Conservation (phyloP, 345 rosid genomes). For the Gossypium longicalyx region DNA sequence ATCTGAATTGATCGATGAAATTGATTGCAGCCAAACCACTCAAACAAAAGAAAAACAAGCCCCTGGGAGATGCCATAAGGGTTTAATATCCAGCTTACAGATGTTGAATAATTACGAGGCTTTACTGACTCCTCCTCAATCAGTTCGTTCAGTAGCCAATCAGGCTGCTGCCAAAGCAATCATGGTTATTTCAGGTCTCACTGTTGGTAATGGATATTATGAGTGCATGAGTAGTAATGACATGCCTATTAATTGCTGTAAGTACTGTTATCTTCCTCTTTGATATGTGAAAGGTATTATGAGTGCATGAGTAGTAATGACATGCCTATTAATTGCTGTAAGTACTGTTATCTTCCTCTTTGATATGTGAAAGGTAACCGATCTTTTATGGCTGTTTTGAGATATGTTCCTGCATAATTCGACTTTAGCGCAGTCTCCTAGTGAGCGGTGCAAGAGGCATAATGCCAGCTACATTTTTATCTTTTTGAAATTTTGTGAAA, state of each 20-base stretch:
- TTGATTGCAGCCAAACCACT: slow-evolving; percentile 32
- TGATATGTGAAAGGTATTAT: slow-evolving; percentile 11
- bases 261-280: slow-evolving; percentile 31
- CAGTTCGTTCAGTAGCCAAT: slow-evolving; percentile 64
- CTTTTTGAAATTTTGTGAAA: neutral
- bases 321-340: slow-evolving; percentile 66
- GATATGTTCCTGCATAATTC: neutral
- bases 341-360: slow-evolving; percentile 31
- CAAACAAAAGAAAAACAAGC: slow-evolving; percentile 49
- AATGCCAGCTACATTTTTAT: neutral
- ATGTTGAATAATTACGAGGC: slow-evolving; percentile 71
- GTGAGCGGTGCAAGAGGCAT: neutral
- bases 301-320: slow-evolving; percentile 68
- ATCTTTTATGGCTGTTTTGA: neutral
- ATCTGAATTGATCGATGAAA: slow-evolving; percentile 57
- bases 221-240: slow-evolving; percentile 68
- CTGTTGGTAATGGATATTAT: slow-evolving; percentile 51
- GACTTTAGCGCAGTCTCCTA: neutral
- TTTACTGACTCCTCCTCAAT: slow-evolving; percentile 68
- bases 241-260: slow-evolving; percentile 66
- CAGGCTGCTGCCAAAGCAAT: slow-evolving; percentile 92
- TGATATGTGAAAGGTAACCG: neutral
- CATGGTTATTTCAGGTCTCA: slow-evolving; percentile 55
- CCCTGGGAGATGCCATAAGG: slow-evolving; percentile 56
- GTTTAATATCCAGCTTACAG: slow-evolving; percentile 72